A percentile compares a stretch with the other conserved stretches of the same genome.
Evolutionary conservation across 2,329 filamentous ascomycete genomes (phyloP).

Genomic region (Fusarium zealandicum): DNA sequence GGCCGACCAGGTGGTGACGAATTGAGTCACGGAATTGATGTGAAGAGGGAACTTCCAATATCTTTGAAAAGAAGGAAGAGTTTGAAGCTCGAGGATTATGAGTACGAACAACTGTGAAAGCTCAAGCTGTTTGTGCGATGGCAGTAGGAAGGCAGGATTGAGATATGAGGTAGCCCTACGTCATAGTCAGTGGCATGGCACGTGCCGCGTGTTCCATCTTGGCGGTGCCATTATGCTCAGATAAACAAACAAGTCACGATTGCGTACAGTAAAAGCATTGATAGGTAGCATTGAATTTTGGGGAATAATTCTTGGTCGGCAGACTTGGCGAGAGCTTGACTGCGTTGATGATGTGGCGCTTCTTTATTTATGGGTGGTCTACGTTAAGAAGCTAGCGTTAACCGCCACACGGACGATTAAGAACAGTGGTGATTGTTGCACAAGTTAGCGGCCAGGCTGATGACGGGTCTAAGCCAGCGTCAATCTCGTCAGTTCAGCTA

Average conservation of each 20-base stretch:
- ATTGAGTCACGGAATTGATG: not conserved
- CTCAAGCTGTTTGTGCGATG: constrained; percentile 6
- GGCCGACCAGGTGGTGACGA: constrained; percentile 1
- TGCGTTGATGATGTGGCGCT: not conserved
- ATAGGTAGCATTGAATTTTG: constrained; percentile 18
- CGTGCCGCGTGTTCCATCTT: constrained; percentile 39
- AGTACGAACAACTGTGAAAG: constrained; percentile 1
- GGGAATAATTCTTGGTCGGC: constrained; percentile 20
- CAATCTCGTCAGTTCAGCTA: not conserved
- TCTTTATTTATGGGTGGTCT: not conserved
- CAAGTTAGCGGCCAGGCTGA: constrained; percentile 4
- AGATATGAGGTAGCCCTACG: constrained; percentile 37
- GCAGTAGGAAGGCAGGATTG: constrained; percentile 1
- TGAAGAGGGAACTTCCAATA: not conserved
- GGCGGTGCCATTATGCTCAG: constrained; percentile 24
- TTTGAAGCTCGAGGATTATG: not conserved
- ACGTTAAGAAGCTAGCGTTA: constrained; percentile 13
- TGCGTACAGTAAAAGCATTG: constrained; percentile 14
- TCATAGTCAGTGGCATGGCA: constrained; percentile 31
- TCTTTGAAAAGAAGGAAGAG: not conserved
- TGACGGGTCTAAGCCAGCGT: not conserved
- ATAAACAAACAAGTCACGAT: constrained; percentile 25
- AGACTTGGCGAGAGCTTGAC: constrained; percentile 16
- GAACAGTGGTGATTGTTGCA: not conserved
- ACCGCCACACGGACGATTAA: constrained; percentile 11